A percentile compares a stretch with the other conserved stretches of the same genome.
phyloP scores from a whole-genome alignment of 192 early-diverging fungal genomes.

The Coemansia umbellata region DNA sequence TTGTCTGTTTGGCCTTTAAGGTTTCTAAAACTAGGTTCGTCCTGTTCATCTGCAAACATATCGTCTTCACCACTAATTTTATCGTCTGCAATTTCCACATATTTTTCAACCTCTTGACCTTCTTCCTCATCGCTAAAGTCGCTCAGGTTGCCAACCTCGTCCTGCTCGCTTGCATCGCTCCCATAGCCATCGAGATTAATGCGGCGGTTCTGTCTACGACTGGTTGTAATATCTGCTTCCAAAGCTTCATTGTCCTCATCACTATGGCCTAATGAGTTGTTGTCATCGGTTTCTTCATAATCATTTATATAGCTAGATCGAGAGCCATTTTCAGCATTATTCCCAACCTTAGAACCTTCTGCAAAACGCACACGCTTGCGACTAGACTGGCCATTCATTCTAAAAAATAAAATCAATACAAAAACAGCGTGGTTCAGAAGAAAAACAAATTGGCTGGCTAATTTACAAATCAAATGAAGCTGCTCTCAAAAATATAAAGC shows the following conservation, averaged over 20 bases:
- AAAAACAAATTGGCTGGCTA: neutral
- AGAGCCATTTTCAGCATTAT: neutral
- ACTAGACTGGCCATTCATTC: neutral
- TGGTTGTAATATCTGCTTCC: conserved; percentile 30
- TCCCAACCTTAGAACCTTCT: neutral
- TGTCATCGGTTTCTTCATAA: conserved; percentile 8
- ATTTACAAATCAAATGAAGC: neutral
- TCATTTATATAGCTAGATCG: neutral
- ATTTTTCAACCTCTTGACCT: conserved; percentile 9
- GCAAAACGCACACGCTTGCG: conserved; percentile 21
- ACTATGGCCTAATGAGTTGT: neutral
- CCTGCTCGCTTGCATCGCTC: conserved; percentile 35
- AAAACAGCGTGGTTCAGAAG: neutral
- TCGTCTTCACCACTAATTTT: conserved; percentile 45
- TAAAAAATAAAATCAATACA: neutral
- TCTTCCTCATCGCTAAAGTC: conserved; percentile 34
- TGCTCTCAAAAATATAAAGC: neutral
- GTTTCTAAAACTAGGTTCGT: conserved; percentile 10
- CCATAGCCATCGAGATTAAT: conserved; percentile 32
- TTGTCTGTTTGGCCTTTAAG: conserved; percentile 3
- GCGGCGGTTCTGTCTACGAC: conserved; percentile 5
- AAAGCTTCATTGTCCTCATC: conserved; percentile 13
- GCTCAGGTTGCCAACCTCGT: conserved; percentile 29
- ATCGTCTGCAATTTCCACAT: conserved; percentile 1
- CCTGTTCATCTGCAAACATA: conserved; percentile 56